Percentiles rank a stretch among this genome's conserved stretches.
These are phyloP conservation scores for Jatropha podagrica DNA, from an alignment of 441 rosid species.

Conservation along the genomic window DNA sequence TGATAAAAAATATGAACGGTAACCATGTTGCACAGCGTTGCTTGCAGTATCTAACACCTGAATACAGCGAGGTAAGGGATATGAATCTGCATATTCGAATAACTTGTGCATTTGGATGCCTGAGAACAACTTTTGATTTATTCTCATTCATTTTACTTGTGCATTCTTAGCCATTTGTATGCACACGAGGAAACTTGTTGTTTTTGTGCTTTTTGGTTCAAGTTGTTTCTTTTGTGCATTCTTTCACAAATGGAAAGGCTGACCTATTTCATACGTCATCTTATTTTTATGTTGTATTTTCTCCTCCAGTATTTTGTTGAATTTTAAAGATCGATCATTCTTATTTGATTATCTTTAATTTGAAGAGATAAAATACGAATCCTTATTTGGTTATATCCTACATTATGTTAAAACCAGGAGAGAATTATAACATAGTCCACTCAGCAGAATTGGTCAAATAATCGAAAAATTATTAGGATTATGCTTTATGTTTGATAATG, in stretches of 20 bases:
- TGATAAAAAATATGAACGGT: constrained; percentile 77
- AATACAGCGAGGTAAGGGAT: constrained; percentile 53
- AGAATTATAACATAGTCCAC: neutral
- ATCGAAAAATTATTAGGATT: too few relatives aligned
- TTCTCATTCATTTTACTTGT: constrained; percentile 1
- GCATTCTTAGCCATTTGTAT: neutral
- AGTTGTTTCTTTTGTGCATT: neutral
- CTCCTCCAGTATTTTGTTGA: neutral
- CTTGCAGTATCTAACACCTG: constrained; percentile 55
- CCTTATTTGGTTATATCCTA: neutral
- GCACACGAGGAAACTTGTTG: neutral
- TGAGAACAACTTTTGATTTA: neutral
- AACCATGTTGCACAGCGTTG: constrained; percentile 79
- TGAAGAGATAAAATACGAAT: neutral
- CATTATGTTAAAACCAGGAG: neutral
- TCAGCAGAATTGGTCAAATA: neutral
- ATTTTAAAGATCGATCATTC: too few relatives aligned
- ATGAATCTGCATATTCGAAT: neutral
- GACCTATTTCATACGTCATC: neutral
- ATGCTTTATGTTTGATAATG: too few relatives aligned
- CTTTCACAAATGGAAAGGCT: neutral
- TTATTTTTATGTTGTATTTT: neutral
- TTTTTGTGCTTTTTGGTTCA: neutral
- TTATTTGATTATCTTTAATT: neutral
- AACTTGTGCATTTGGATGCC: neutral